Base-by-base conservation (phyloP, 306 rosid species). In the Ceratonia siliqua region DNA sequence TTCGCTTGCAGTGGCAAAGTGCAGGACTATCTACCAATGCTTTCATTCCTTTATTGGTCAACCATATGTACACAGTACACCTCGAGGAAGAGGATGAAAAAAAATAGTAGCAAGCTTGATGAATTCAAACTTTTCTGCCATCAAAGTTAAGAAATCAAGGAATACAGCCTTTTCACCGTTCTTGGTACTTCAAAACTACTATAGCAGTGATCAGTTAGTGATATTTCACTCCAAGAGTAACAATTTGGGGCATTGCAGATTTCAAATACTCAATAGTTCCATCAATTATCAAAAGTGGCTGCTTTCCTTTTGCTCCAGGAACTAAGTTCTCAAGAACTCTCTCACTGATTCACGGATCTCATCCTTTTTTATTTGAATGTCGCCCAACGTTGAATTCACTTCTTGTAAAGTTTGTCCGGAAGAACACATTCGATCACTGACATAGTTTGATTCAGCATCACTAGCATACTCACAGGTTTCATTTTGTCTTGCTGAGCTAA, bases 241-340 rank as follows among this genome's bases (percentile, higher is more conserved):
- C 67, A 70, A 87, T 85, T 82, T 82, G 49, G 59, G 76, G 78
- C 84, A 78, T 82, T 70, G 86, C 67, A 48, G 72, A 61, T 78
- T 78, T 85, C 81, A 89, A 81, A 90, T 87, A 85, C 59, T 85
- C 78, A 58, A 89, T 82, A 45, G 88, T 82, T 78, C 80, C 82
- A 78, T 90, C 92, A 46, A 87, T 85, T 42, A 90, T 81, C 35
- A 84, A 50, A 62, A 81, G 32, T 52, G 96, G 88, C 45, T 85
- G 85, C 84, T 84, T 90, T 30, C 92, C 92, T 75, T 90, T 88
- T 14, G 83, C 82, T 54, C 89, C 88, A 13, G 96, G 96, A 77
- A 90, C 68, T 63, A 90, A 72, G 61, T 82, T 78, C 89, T 84
- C 85, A 21, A 90, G 83, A 79, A 70, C 69, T 74, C 54, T 74